Evolutionary conservation across 257 asterid genomes (phyloP).

Genomic region (Solanum chaucha): DNA sequence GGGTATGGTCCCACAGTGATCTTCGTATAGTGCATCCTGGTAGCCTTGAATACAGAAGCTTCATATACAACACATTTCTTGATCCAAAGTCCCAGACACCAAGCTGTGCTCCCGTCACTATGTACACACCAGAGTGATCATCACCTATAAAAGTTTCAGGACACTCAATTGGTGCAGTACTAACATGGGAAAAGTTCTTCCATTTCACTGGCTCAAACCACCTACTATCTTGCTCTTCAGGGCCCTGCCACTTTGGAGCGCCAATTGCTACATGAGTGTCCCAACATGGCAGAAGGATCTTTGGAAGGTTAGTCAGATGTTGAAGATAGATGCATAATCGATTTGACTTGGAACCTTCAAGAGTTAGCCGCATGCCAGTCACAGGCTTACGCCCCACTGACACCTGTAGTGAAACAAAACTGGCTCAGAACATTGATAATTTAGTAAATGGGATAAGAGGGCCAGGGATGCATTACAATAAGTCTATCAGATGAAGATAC

Average conservation of each 20-base stretch:
- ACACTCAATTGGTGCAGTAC: conserved; percentile 76
- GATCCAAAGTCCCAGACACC: conserved; percentile 91
- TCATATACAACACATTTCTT: conserved; percentile 65
- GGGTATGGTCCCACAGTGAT: conserved; percentile 64
- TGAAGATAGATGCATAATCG: conserved; percentile 63
- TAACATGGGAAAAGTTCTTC: conserved; percentile 74
- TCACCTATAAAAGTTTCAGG: conserved; percentile 53
- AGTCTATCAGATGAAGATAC: neutral
- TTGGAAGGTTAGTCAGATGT: conserved; percentile 55
- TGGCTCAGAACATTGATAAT: neutral
- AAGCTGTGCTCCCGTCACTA: conserved; percentile 80
- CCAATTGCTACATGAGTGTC: conserved; percentile 69
- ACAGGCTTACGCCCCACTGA: conserved; percentile 81
- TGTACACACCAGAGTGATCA: conserved; percentile 39
- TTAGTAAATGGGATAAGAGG: neutral
- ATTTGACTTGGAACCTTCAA: conserved; percentile 67
- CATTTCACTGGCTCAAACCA: conserved; percentile 88
- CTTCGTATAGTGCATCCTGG: conserved; percentile 72
- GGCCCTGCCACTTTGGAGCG: conserved; percentile 92
- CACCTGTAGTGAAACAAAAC: conserved; percentile 26
- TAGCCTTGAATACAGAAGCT: conserved; percentile 53
- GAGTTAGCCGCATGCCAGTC: conserved; percentile 63
- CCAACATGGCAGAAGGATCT: conserved; percentile 72
- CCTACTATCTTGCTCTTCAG: conserved; percentile 83
- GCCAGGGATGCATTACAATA: neutral